Evolutionary conservation across 805 yeast genomes (phyloP).

Genomic region (Torulaspora franciscae): DNA sequence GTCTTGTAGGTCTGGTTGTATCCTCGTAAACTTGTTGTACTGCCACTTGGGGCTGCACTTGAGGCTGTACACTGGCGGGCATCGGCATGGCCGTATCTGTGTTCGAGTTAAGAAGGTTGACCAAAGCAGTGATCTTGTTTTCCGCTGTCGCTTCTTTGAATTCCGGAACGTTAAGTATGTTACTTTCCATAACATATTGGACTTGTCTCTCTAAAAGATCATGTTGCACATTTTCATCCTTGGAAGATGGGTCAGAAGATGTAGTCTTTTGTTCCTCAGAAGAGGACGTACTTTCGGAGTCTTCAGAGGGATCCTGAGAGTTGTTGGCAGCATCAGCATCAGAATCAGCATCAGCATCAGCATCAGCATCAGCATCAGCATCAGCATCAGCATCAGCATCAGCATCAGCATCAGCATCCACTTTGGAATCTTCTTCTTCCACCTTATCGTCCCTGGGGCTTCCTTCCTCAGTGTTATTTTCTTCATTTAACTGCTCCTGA

Average conservation of each 20-base stretch:
- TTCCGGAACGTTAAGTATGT: constrained; percentile 24
- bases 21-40: constrained; percentile 3
- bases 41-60: constrained; percentile 8
- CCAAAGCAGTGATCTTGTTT: constrained; percentile 31
- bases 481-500: constrained; percentile 6
- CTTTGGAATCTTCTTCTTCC: constrained; percentile 4
- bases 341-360: constrained; percentile 15
- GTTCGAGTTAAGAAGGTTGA: constrained; percentile 29
- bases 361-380: constrained; percentile 3
- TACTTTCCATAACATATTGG: constrained; percentile 28
- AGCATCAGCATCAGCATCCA: constrained; percentile 8
- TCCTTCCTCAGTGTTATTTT: constrained; percentile 7
- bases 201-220: constrained; percentile 32
- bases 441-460: no score
- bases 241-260: constrained; percentile 7
- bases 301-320: not conserved
- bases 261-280: constrained; percentile 2
- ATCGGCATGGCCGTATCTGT: constrained; percentile 41
- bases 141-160: constrained; percentile 40
- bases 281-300: constrained; percentile 2
- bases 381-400: constrained; percentile 18
- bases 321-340: constrained; percentile 8
- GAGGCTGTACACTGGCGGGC: constrained; percentile 36
- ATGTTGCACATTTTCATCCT: constrained; percentile 21
- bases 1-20: constrained; percentile 49